Evolutionary conservation across 495 filamentous ascomycete species (phyloP), one percentile per base, ranked within the genome.

Genomic region (Aspergillus funiculosus): DNA sequence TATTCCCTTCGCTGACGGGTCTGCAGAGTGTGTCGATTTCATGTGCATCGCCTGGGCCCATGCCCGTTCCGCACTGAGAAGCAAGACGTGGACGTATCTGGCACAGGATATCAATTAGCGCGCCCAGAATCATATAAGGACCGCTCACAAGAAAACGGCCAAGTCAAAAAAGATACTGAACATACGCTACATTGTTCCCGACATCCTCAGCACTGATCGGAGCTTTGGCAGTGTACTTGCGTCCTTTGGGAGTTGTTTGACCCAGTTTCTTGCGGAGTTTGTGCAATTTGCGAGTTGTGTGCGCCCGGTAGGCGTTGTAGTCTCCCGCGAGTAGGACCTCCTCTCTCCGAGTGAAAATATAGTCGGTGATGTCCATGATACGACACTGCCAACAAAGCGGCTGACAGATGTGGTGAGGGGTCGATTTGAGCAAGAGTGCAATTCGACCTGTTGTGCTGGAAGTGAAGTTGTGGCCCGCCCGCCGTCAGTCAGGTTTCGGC

Each of bases 1-100:
- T 42, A 94, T 82, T 24, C 81, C 80, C 62, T 87, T 82, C 25
- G 77, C 74, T 6, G 75, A 69, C 30, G 72, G 68, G 51, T 91
- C 88, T 53, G 86, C 80, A 29, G 87, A 78, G 61, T 94, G 86
- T 17, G 78, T 65, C 5, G 89, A 78, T 63, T 95, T 95, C 77
- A 96, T 87, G 52, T 85, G 76, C 89, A 95, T 92, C 39, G 90
- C 94, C 59, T 95, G 82, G 1, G 94, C 94, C 89, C 94, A 97
- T 40, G 94, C 87, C 52, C 94, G 78, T 68, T 99, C 94, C 46
- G 89, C 78, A 24, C 82, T 83, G 52, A 95, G 78, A 42, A 99
- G 76, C 30, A 90, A 73, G 30, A 94, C 76, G 48, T 87, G 74
- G 28, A 85, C 79, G 60, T 83, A 91, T 57, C 90, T 95, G 46